These are phyloP conservation scores for Wallemia ichthyophaga DNA, from an alignment of 1,284 basidiomycete species.

Conservation along the genomic window DNA sequence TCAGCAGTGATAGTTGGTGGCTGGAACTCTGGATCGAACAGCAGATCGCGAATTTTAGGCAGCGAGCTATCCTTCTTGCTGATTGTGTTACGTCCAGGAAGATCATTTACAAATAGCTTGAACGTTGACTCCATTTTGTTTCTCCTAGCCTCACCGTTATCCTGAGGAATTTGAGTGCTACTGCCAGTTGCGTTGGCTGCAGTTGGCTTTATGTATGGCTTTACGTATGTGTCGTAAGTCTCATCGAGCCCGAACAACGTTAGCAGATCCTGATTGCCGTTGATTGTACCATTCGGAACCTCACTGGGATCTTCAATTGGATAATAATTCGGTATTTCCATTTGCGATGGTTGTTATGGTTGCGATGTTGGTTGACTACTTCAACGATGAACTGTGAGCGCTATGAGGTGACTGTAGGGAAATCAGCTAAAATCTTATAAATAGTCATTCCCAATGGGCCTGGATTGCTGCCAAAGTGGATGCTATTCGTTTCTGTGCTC, in stretches of 20 bases:
- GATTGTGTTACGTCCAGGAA: neutral
- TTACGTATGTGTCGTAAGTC: neutral
- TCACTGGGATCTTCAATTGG: neutral
- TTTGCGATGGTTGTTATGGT: neutral
- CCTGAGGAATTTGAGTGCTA: too few relatives aligned
- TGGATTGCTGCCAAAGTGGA: slow-evolving; percentile 59
- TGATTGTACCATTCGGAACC: neutral
- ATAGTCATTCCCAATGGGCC: slow-evolving; percentile 9
- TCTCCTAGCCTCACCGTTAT: neutral
- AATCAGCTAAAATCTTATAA: neutral
- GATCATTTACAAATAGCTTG: neutral
- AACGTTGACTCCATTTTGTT: neutral
- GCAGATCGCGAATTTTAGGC: neutral
- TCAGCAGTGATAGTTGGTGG: neutral
- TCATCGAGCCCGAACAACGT: neutral
- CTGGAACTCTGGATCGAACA: neutral
- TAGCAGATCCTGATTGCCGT: neutral
- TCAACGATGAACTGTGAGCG: neutral
- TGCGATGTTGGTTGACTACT: too few relatives aligned
- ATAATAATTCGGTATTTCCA: neutral
- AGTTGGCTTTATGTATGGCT: neutral
- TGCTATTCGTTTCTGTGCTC: slow-evolving; percentile 39
- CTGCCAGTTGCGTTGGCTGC: too few relatives aligned
- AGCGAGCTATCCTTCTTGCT: neutral
- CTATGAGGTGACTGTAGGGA: neutral